Base-by-base conservation (phyloP, 192 early-diverging fungal species). In the Allomyces macrogynus region DNA sequence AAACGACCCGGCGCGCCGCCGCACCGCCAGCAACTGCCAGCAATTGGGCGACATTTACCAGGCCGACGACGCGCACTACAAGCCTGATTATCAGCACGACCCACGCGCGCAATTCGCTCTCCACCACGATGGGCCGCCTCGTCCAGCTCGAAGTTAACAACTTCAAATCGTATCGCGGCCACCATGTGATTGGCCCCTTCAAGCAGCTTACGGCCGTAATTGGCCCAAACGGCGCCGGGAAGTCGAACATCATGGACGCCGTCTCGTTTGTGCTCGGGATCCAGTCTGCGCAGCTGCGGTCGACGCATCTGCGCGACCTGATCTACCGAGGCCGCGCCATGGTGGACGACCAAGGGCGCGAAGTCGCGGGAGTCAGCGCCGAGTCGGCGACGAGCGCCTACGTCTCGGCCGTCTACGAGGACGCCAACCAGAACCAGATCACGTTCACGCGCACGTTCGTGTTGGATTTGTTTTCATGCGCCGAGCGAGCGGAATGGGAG, bases 201-300 rank as follows among this genome's bases (percentile, higher is more conserved):
- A 73, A 84, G 74, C 80, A 90, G 72, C 95, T 99, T 74, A 92
- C 94, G 8, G 87, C 86, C 61, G 87, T 99, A 24, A 93, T 96
- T 65, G 96, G 96, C 9, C 92, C 93, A 18, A 99, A 99, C 75
- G 96, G 96, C 65, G 84, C 91, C 65, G 94, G 89, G 87, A 99
- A 99, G 74, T 96, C 93, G 22, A 99, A 99, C 70, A 78, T 97
- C 23, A 99, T 99, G 94, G 96, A 99, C 72, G 96, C 96, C 44
- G 93, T 99, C 70, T 89, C 87, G 27, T 99, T 99, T 81, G 96
- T 99, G 1, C 80, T 99, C 23, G 96, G 96, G 27, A 86, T 99
- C 63, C 87, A 92, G 61, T 91, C 91, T 5, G 63, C 81, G n/a
- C 90, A 96, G 49, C 75, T 99, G 66, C 87, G 96, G 10, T 96